Conservation (phyloP, 2,329 filamentous ascomycete species). For the Aspergillus ustus region DNA sequence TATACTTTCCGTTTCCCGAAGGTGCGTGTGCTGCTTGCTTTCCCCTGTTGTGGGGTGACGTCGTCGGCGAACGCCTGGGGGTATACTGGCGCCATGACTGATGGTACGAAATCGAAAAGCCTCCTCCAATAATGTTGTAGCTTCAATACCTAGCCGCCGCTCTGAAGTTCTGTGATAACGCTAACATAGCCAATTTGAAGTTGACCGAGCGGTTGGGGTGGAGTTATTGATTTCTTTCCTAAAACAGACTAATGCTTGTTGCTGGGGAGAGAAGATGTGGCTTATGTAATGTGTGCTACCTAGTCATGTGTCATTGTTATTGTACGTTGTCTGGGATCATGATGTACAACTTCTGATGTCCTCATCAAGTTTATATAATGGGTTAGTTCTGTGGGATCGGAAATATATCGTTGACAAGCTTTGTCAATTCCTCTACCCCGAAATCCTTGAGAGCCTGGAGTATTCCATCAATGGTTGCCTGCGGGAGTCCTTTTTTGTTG, state of each 20-base stretch:
- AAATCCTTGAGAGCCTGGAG: constrained; percentile 6
- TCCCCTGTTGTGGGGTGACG: constrained; percentile 26
- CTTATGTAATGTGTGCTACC: not conserved
- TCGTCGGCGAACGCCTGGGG: constrained; percentile 20
- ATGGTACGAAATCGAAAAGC: not conserved
- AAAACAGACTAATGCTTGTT: not conserved
- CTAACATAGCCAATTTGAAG: not conserved
- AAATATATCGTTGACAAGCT: constrained; percentile 7
- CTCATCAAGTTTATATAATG: not conserved
- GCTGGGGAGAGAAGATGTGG: not conserved
- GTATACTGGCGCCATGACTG: constrained; percentile 18
- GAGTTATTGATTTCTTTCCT: not conserved
- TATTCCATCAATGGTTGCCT: constrained; percentile 6
- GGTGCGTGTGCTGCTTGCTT: constrained; percentile 29
- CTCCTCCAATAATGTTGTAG: not conserved
- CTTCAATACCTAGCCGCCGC: too few relatives aligned
- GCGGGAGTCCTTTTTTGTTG: constrained; percentile 6
- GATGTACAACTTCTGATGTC: not conserved
- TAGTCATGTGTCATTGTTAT: not conserved
- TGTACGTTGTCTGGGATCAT: not conserved
- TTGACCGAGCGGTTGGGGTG: not conserved
- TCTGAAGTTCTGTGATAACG: not conserved
- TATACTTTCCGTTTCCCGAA: constrained; percentile 39
- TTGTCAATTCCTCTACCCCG: constrained; percentile 6
- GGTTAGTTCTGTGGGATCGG: constrained; percentile 9